Conservation (phyloP, 2,329 filamentous ascomycete genomes). For the Talaromyces islandicus region DNA sequence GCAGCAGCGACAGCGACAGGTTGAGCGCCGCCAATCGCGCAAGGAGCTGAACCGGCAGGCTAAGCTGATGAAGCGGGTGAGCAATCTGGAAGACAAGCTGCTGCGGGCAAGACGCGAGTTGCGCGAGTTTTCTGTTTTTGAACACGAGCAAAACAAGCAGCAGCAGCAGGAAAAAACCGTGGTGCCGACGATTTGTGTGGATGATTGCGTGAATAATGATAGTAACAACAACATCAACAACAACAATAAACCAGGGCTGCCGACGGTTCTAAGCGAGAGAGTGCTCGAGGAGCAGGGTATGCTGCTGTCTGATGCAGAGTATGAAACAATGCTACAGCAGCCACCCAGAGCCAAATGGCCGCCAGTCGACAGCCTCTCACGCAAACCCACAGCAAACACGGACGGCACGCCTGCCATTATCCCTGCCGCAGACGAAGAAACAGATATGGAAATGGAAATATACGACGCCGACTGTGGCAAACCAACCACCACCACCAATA, state of each 20-base stretch:
- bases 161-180: slow-evolving; percentile 6
- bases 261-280: slow-evolving; percentile 42
- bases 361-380: slow-evolving; percentile 25
- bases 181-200: slow-evolving; percentile 17
- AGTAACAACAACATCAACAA: background rate
- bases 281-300: slow-evolving; percentile 24
- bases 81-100: slow-evolving; percentile 55
- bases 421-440: background rate
- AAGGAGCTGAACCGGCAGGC: slow-evolving; percentile 53
- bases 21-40: slow-evolving; percentile 47
- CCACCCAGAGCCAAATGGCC: slow-evolving; percentile 11
- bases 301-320: background rate
- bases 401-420: background rate
- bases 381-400: slow-evolving; percentile 20
- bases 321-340: background rate
- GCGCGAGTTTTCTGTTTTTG: slow-evolving; percentile 28
- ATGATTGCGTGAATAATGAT: slow-evolving; percentile 9
- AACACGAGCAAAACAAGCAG: background rate
- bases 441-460: background rate
- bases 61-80: slow-evolving; percentile 55
- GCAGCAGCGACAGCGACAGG: slow-evolving; percentile 20
- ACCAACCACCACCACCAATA: background rate
- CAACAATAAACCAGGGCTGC: slow-evolving; percentile 16
- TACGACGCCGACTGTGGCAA: slow-evolving; percentile 8
- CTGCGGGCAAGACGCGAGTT: slow-evolving; percentile 51